A percentile compares a stretch with the other conserved stretches of the same genome.
phyloP scores from a whole-genome alignment of 176 grass and related monocot genomes.

The Musa schizocarpa region DNA sequence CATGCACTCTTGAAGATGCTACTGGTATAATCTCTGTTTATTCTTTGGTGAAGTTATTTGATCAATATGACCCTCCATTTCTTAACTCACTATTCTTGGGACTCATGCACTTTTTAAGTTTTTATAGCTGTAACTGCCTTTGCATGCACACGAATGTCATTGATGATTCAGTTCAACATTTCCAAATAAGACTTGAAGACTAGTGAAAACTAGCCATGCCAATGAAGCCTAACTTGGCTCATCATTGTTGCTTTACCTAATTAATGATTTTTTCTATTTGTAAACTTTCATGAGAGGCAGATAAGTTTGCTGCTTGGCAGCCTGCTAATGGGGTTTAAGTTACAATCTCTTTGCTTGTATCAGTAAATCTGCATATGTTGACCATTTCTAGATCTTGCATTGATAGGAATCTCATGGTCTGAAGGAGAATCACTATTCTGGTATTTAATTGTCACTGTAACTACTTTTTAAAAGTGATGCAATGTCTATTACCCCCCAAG shows the following conservation, averaged over 20 bases:
- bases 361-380: neutral
- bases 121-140: neutral
- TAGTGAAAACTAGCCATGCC: too few species aligned
- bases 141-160: neutral
- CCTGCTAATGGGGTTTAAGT: neutral
- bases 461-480: too few species aligned
- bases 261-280: too few species aligned
- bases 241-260: neutral
- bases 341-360: slow-evolving; percentile 7
- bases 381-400: neutral
- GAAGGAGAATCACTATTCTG: too few species aligned
- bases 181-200: too few species aligned
- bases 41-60: neutral
- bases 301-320: too few species aligned
- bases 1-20: slow-evolving; percentile 99
- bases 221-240: neutral
- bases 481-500: too few species aligned
- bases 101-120: too few species aligned
- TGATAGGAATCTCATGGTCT: too few species aligned
- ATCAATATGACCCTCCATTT: neutral
- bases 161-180: neutral
- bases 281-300: too few species aligned
- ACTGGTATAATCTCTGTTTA: slow-evolving; percentile 49
- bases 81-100: too few species aligned
- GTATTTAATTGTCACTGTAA: too few species aligned